Evolutionary conservation across 2,329 filamentous ascomycete species (phyloP).

Genomic region (Fusarium chaquense): DNA sequence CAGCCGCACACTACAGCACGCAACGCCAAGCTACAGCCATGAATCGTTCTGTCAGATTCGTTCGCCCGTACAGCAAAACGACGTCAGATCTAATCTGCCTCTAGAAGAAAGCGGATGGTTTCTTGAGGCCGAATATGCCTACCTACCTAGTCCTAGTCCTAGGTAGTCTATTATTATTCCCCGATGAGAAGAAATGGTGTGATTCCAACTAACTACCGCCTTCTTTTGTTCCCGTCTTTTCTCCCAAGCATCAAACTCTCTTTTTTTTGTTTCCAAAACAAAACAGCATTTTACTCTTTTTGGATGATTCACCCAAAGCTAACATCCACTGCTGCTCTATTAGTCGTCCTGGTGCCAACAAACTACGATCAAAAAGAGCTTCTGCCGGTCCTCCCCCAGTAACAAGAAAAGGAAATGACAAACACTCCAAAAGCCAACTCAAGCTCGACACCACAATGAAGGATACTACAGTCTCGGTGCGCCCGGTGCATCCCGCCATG

Average conservation of each 20-base stretch:
- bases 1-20: constrained; percentile 22
- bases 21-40: constrained; percentile 32
- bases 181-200: constrained; percentile 14
- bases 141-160: constrained; percentile 36
- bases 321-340: constrained; percentile 19
- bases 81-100: constrained; percentile 43
- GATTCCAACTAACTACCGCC: constrained; percentile 19
- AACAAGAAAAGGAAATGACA: constrained; percentile 27
- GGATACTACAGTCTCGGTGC: constrained; percentile 39
- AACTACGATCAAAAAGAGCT: constrained; percentile 44
- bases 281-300: constrained; percentile 7
- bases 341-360: constrained; percentile 46
- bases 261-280: constrained; percentile 10
- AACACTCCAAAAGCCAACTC: constrained; percentile 21
- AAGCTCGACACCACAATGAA: constrained; percentile 38
- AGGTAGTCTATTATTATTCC: constrained; percentile 18
- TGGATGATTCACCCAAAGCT: constrained; percentile 10
- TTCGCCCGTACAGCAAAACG: not conserved
- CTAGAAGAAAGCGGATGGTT: constrained; percentile 27
- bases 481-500: constrained; percentile 40
- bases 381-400: constrained; percentile 34
- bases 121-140: constrained; percentile 40
- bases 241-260: not conserved
- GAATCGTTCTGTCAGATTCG: constrained; percentile 22
- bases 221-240: not conserved